Evolutionary conservation across 345 rosid species (phyloP), one percentile per base, ranked within the genome.

Genomic region (Gossypium ekmanianum): DNA sequence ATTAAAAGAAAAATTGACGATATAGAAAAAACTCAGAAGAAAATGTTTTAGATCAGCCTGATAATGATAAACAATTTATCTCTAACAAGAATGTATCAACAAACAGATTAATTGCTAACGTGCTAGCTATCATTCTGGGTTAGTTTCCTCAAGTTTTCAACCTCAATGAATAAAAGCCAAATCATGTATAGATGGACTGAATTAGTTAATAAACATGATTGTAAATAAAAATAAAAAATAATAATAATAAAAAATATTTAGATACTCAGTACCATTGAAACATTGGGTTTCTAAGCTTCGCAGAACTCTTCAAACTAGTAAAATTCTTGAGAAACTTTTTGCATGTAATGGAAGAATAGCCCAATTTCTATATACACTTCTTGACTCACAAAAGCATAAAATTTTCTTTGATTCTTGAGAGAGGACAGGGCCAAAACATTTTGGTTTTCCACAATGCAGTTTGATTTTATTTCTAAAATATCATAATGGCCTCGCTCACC

Each of bases 351-450:
- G 61, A 20, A 56, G 20, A 56, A 56, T 20, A 56, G 12, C 61
- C 27, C 26, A 24, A 1, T 24, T 24, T 24, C 2, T 56, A 27
- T 26, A 56, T 56, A 56, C 61, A 56, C 20, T 56, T 56, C 61
- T 27, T 20, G 20, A 54, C 20, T 16, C 57, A 56, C 52, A 67
- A 34, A 45, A 67, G 55, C 71, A 56, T 14, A 9, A 9, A 56
- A 56, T 26, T 56, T 56, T 20, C 61, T 56, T 56, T 56, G 61
- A 20, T 56, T 56, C 61, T 56, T 56, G 11, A 67, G 71, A 67
- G 18, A 45, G 48, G 9, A 29, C 4, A 67, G 45, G 12, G 11
- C 55, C 17, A 22, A 55, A 41, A 22, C 20, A 12, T 10, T 67
- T 45, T 67, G 39, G 5, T 9, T 8, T 9, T 64, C 3, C 18